Evolutionary conservation across 805 yeast genomes (phyloP).

Genomic region (Saturnispora diversa): DNA sequence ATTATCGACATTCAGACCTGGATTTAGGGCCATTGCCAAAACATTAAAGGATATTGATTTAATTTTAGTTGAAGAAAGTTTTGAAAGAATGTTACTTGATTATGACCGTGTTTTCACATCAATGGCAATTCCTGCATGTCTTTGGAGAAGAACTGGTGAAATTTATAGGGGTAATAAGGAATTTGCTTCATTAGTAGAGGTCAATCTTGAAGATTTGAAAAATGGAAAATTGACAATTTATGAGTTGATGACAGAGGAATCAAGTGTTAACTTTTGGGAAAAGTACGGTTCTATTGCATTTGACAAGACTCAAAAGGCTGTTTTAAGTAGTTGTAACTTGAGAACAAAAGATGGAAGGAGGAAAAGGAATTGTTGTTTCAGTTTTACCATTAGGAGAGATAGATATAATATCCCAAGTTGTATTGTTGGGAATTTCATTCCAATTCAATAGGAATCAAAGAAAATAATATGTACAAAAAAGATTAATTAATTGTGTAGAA

Average conservation of each 20-base stretch:
- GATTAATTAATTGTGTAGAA: conserved; percentile 1
- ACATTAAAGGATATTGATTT: conserved; percentile 85
- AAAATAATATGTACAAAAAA: background rate
- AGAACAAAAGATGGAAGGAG: conserved; percentile 75
- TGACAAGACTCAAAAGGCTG: conserved; percentile 93
- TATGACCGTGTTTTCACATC: conserved; percentile 93
- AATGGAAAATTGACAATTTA: conserved; percentile 90
- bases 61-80: conserved; percentile 86
- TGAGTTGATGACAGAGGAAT: conserved; percentile 90
- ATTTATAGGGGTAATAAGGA: conserved; percentile 93
- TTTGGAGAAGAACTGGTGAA: conserved; percentile 96
- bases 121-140: conserved; percentile 96
- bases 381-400: conserved; percentile 88
- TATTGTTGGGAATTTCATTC: conserved; percentile 91
- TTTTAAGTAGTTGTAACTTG: conserved; percentile 81
- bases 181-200: conserved; percentile 88
- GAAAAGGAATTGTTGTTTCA: conserved; percentile 81
- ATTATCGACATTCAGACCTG: conserved; percentile 77
- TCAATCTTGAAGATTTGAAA: conserved; percentile 78
- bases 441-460: conserved; percentile 37
- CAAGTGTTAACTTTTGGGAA: conserved; percentile 97
- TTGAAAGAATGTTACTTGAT: conserved; percentile 87
- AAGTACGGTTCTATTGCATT: conserved; percentile 94
- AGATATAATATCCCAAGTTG: conserved; percentile 92
- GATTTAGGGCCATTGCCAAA: conserved; percentile 86